Evolutionary conservation across 306 rosid genomes (phyloP).

Genomic region (Begonia peltatifolia): DNA sequence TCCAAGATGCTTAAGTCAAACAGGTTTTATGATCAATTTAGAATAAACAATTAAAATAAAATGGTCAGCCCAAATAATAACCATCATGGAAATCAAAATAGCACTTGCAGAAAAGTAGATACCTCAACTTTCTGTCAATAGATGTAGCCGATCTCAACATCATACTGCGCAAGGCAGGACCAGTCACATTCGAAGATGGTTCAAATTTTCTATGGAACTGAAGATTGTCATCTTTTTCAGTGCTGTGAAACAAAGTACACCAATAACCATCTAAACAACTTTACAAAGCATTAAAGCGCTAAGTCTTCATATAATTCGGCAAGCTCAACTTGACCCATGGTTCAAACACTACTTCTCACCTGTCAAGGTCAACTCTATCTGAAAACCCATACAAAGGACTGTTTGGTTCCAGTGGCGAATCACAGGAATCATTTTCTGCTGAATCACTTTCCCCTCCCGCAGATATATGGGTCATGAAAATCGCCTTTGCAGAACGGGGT

Average conservation of each 20-base stretch:
- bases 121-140: conserved; percentile 72
- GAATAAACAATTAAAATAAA: conserved; percentile 8
- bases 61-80: not conserved
- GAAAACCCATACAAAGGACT: conserved; percentile 90
- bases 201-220: conserved; percentile 60
- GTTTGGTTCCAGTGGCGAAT: conserved; percentile 96
- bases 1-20: conserved; percentile 19
- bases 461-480: conserved; percentile 79
- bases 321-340: not conserved
- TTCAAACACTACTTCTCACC: conserved; percentile 18
- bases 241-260: conserved; percentile 26
- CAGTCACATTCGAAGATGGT: conserved; percentile 41
- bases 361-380: conserved; percentile 59
- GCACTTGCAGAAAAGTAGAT: conserved; percentile 8
- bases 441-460: conserved; percentile 99
- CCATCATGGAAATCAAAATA: conserved; percentile 1
- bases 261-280: conserved; percentile 14
- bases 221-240: conserved; percentile 70
- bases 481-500: conserved; percentile 70
- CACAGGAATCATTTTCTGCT: conserved; percentile 99
- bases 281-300: conserved; percentile 1
- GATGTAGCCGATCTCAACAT: conserved; percentile 56
- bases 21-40: conserved; percentile 6
- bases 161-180: conserved; percentile 58
- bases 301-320: not conserved